Evolutionary conservation across 2,329 filamentous ascomycete species (phyloP).

Genomic region (Paracamarosporium sp.): DNA sequence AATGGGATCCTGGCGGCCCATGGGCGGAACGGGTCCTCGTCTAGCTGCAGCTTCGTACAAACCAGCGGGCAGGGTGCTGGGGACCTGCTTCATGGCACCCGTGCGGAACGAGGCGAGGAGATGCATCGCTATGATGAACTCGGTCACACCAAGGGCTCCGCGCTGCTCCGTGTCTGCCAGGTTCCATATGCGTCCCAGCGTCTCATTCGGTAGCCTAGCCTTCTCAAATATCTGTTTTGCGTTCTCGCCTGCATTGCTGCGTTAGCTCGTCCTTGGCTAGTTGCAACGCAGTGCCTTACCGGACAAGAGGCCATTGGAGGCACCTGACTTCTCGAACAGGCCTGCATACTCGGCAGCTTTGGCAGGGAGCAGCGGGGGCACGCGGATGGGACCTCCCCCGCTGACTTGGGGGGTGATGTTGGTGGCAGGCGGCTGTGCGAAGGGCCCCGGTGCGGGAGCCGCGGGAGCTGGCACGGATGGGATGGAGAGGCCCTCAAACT

Average conservation of each 20-base stretch:
- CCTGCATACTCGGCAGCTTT: constrained; percentile 87
- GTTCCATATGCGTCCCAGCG: constrained; percentile 94
- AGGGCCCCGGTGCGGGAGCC: constrained; percentile 43
- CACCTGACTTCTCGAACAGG: constrained; percentile 89
- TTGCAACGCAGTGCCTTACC: constrained; percentile 48
- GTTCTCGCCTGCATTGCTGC: constrained; percentile 67
- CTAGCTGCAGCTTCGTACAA: constrained; percentile 90
- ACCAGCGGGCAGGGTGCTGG: constrained; percentile 79
- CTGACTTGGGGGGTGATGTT: constrained; percentile 38
- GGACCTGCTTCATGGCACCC: constrained; percentile 78
- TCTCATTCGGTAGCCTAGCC: constrained; percentile 86
- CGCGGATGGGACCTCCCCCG: constrained; percentile 72
- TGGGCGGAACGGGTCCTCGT: constrained; percentile 52
- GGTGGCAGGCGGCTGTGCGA: constrained; percentile 45
- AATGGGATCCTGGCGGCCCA: constrained; percentile 55
- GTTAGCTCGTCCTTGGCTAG: background rate
- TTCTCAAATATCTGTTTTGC: constrained; percentile 96
- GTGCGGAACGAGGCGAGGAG: constrained; percentile 90
- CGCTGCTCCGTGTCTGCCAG: constrained; percentile 93
- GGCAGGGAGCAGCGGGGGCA: constrained; percentile 85
- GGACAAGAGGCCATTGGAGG: constrained; percentile 77
- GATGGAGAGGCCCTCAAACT: constrained; percentile 79
- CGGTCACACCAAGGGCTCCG: constrained; percentile 82
- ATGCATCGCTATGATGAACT: constrained; percentile 99
- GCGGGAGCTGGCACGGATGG: constrained; percentile 38